Percentiles rank a stretch among this genome's conserved stretches.
These are phyloP conservation scores for Ganoderma lingzhi DNA, from an alignment of 1,284 basidiomycete genomes.

Conservation along the genomic window DNA sequence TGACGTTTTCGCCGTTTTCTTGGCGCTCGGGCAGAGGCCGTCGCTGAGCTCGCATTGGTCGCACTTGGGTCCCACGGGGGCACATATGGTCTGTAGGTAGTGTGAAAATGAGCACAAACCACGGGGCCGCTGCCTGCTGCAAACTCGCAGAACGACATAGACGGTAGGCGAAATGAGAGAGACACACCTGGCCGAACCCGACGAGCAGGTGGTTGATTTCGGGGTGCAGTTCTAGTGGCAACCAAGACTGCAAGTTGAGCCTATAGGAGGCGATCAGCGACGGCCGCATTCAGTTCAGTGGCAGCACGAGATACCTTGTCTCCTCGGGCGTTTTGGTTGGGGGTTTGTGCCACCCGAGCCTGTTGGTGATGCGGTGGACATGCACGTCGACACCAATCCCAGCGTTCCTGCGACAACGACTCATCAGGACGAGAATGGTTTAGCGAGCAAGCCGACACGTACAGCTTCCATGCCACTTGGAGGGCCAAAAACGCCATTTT, in stretches of 20 bases:
- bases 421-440: not conserved
- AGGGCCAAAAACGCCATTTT: conserved; percentile 93
- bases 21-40: conserved; percentile 70
- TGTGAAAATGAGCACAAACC: not conserved
- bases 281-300: not conserved
- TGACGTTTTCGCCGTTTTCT: conserved; percentile 36
- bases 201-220: conserved; percentile 92
- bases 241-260: conserved; percentile 91
- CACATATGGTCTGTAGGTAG: conserved; percentile 72
- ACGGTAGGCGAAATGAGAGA: conserved; percentile 1
- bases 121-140: not conserved
- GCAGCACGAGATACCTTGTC: conserved; percentile 63
- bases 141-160: not conserved
- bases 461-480: conserved; percentile 89
- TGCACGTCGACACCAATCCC: conserved; percentile 98
- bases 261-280: conserved; percentile 45
- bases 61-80: conserved; percentile 86
- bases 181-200: conserved; percentile 88
- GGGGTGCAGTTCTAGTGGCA: conserved; percentile 80
- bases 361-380: conserved; percentile 94
- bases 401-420: conserved; percentile 65
- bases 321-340: conserved; percentile 89
- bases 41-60: conserved; percentile 73
- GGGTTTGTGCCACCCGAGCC: conserved; percentile 89
- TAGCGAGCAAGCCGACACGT: conserved; percentile 33